Evolutionary conservation across 257 asterid species (phyloP), one percentile per base, ranked within the genome.

Genomic region (Knoxia roxburghii): DNA sequence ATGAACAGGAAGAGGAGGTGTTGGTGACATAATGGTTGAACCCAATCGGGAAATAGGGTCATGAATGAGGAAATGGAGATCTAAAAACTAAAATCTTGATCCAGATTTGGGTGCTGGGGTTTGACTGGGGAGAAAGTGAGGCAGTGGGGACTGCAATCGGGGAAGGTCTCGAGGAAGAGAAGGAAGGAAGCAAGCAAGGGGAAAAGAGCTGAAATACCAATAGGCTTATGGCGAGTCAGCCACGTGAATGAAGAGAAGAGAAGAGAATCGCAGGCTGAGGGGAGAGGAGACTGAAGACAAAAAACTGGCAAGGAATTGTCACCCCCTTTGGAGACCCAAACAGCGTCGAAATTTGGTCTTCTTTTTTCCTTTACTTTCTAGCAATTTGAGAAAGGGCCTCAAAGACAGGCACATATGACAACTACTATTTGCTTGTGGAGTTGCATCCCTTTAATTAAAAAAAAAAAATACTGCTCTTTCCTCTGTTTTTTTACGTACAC

Each of bases 231-330:
- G 51, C 29, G 78, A 37, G 49, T 35, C 32, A n/a, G 49, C 77
- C 90, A 86, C 90, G 90, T 86, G 96, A 84, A 78, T n/a, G n/a
- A n/a, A n/a, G n/a, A n/a, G n/a, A n/a, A n/a, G n/a, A n/a, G n/a
- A n/a, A n/a, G n/a, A n/a, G n/a, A n/a, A n/a, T n/a, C n/a, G n/a
- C n/a, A n/a, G n/a, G n/a, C n/a, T n/a, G n/a, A n/a, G n/a, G n/a
- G n/a, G 56, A 65, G 21, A 73, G 23, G 75, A 56, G 84, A 73
- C 57, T 50, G 80, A 75, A 78, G 83, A 81, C 91, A 80, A 84
- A 82, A 3, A 78, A 14, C 64, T 35, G 26, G 30, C 45, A 37
- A 65, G 57, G 35, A 35, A 57, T 61, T 68, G 72, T 67, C 76
- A 8, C 55, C 64, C 56, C 51, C 54, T 14, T 40, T 27, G 79